A percentile compares a stretch with the other conserved stretches of the same genome.
Evolutionary conservation across 305 asterid species (phyloP).

Genomic region (Stenogyne calaminthoides): DNA sequence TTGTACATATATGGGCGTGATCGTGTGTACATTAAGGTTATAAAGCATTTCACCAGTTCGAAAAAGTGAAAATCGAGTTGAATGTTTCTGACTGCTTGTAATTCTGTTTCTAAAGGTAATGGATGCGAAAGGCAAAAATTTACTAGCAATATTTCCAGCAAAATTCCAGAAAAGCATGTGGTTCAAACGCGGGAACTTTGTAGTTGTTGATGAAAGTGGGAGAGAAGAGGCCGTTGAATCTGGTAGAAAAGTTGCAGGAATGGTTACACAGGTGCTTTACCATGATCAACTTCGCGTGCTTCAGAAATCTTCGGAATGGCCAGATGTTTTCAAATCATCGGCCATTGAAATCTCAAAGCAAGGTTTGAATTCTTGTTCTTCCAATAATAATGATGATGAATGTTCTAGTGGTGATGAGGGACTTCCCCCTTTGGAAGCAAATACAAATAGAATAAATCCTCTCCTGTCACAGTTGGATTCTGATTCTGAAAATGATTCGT

Average conservation of each 20-base stretch:
- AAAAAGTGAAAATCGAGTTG: not conserved
- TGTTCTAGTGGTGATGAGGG: constrained; percentile 63
- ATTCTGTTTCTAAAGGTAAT: constrained; percentile 49
- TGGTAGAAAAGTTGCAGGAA: constrained; percentile 21
- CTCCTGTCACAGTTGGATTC: constrained; percentile 33
- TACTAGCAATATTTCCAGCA: constrained; percentile 74
- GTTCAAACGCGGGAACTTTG: constrained; percentile 87
- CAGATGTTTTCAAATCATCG: constrained; percentile 56
- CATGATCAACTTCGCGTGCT: constrained; percentile 38
- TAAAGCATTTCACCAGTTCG: not conserved
- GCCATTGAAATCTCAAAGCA: constrained; percentile 34
- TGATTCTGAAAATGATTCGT: constrained; percentile 48
- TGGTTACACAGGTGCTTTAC: not conserved
- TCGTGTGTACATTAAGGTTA: not conserved
- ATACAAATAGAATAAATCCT: constrained; percentile 68
- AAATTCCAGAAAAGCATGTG: constrained; percentile 90
- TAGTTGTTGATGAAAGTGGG: constrained; percentile 82
- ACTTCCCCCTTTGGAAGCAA: constrained; percentile 88
- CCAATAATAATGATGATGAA: constrained; percentile 38
- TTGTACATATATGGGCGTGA: not conserved
- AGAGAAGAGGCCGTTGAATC: constrained; percentile 76
- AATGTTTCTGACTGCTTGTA: not conserved
- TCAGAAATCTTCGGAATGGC: constrained; percentile 68
- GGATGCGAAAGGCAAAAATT: constrained; percentile 63
- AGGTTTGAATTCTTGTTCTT: constrained; percentile 29